Evolutionary conservation across 108 stramenopile species (phyloP), one percentile per base, ranked within the genome.

Genomic region (Cylindrotheca closterium): DNA sequence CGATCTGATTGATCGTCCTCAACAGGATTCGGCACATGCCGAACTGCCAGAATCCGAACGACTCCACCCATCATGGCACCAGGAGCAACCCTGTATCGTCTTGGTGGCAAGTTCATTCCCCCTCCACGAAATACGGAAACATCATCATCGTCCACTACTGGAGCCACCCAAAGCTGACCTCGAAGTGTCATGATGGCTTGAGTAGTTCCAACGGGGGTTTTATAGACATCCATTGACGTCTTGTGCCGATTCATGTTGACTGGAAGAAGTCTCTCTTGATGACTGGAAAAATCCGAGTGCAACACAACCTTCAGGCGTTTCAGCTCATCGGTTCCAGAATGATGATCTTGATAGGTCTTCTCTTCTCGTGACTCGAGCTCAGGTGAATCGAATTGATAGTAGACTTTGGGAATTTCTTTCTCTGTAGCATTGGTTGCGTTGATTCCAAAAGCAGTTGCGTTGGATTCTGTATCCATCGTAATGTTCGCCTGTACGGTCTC

Each of bases 81-180:
- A 24, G 88, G 88, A 30, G 75, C 88, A 8, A 89, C 66, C 25
- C 81, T 71, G 47, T 89, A 89, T 7, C 80, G 52, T 26, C 88
- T 70, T 10, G 68, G 58, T 21, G 88, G 88, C 30, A 89, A 53
- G 47, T 86, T 86, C 31, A 58, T 62, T 25, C 82, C 83, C 3
- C 73, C 60, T 0, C 82, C 84, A 23, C 55, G 51, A 55, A 82
- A 85, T n/a, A 22, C 7, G 29, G 47, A 3, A 2, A 30, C n/a
- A 24, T 52, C 37, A 24, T 60, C 52, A 2, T 58, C 3, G 27
- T 77, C 31, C 3, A 48, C 58, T 15, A 83, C 78, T 31, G 88
- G 88, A 8, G 71, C 72, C 3, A 82, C 77, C 79, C 75, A 89
- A 0, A 78, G 47, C 55, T 89, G 88, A 1, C 88, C 88, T 25